Evolutionary conservation across 2,329 filamentous ascomycete species (phyloP).

Genomic region (Colletotrichum acutatum): DNA sequence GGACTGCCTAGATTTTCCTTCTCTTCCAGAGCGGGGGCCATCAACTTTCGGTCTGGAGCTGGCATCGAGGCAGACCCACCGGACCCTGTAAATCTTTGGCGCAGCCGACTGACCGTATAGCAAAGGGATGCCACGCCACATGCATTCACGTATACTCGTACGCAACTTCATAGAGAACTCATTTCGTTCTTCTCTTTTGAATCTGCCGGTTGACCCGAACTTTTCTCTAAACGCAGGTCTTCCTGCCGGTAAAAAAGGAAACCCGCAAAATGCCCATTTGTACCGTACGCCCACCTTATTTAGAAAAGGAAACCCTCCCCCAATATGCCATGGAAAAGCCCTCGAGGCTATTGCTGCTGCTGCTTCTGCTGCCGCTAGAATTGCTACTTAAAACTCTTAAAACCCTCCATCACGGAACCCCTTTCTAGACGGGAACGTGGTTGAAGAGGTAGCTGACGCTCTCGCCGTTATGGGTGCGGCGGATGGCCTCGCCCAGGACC

Average conservation of each 20-base stretch:
- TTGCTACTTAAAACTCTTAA: background rate
- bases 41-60: background rate
- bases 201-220: background rate
- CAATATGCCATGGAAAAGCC: background rate
- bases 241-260: background rate
- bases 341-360: background rate
- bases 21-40: background rate
- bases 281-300: no score
- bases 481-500: constrained; percentile 73
- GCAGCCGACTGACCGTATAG: no score
- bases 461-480: constrained; percentile 72
- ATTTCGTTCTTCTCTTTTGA: background rate
- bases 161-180: background rate
- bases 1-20: background rate
- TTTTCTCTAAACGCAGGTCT: background rate
- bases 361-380: no score
- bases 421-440: constrained; percentile 53
- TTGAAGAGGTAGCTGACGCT: constrained; percentile 67
- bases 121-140: background rate
- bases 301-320: no score
- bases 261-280: background rate
- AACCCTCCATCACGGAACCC: background rate
- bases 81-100: background rate
- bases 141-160: background rate
- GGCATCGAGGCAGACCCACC: background rate